Base-by-base conservation (phyloP, 495 filamentous ascomycete genomes). In the Talaromyces nanjingensis region DNA sequence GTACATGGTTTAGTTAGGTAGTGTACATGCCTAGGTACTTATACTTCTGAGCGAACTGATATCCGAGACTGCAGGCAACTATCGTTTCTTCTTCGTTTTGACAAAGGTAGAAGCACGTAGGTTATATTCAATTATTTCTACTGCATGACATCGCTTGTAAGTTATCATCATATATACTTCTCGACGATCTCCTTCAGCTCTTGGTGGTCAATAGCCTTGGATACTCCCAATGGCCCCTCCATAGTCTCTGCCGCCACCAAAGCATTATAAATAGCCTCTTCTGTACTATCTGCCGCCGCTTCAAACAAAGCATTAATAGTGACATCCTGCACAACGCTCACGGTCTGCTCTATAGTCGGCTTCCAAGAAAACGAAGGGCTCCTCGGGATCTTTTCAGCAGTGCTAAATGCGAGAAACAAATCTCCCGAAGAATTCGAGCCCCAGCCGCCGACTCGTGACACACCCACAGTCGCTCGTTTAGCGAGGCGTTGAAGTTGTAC, bases 251-350 rank as follows among this genome's bases (percentile, higher is more conserved):
- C 79, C 73, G 77, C 81, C 45, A 73, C 79, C 2, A 85, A 65
- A 49, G 78, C 74, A 68, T 85, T 85, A 59, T 81, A 77, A 53
- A 85, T 80, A 6, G 79, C 72, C 68, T 85, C 81, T 69, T 85
- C 81, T 0, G 77, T 79, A 0, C 74, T 75, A 57, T 84, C 82
- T 1, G 81, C 77, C 6, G 73, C 75, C 5, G 79, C 80, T 63
- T 79, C 76, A 60, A 84, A 81, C 61, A 83, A 61, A 1, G 73
- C 73, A 66, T 83, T 78, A 57, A 84, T 81, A 0, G 75, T 80
- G 20, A 73, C 59, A 65, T 84, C 80, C 60, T 83, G 77, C 12
- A 81, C 61, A 47, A 79, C 70, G 18, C 77, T 68, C 3, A 80
- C 71, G 0, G 65, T 53, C 31, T 79, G 62, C 39, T 74, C 70